Conservation (phyloP, 805 yeast genomes). For the Clavispora santaluciae region DNA sequence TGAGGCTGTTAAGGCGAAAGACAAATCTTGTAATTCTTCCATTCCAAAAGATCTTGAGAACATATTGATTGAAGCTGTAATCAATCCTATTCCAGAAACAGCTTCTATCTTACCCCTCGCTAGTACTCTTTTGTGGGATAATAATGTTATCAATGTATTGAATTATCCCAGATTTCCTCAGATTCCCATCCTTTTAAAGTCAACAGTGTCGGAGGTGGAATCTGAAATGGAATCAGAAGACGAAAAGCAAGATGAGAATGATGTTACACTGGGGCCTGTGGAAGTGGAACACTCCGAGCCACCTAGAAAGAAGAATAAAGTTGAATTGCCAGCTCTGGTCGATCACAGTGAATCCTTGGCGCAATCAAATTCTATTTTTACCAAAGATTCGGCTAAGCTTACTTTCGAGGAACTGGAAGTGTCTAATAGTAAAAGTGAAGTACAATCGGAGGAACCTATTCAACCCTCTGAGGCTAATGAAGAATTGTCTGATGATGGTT, state of each 20-base stretch:
- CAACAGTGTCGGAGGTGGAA: background rate
- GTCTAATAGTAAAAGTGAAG: background rate
- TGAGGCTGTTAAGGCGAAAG: conserved; percentile 30
- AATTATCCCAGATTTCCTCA: conserved; percentile 75
- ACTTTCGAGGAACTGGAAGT: conserved; percentile 4
- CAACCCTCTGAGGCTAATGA: conserved; percentile 1
- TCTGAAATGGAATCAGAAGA: conserved; percentile 2
- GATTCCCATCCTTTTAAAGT: conserved; percentile 15
- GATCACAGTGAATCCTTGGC: background rate
- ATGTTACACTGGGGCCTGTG: background rate
- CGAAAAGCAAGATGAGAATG: background rate
- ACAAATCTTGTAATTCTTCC: conserved; percentile 17
- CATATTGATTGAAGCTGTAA: conserved; percentile 48
- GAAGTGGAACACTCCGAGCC: background rate
- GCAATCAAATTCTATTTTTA: background rate
- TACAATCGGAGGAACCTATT: background rate
- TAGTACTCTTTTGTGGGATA: conserved; percentile 44
- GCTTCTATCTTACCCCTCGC: conserved; percentile 72
- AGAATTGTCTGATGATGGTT: conserved; percentile 9
- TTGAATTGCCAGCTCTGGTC: conserved; percentile 6
- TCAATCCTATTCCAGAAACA: conserved; percentile 64
- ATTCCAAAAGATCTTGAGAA: conserved; percentile 30
- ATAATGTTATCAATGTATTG: conserved; percentile 52
- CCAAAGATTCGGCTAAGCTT: conserved; percentile 11
- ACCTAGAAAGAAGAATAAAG: conserved; percentile 3